phyloP scores from a whole-genome alignment of 2,329 filamentous ascomycete genomes.

The Delphinella strobiligena region DNA sequence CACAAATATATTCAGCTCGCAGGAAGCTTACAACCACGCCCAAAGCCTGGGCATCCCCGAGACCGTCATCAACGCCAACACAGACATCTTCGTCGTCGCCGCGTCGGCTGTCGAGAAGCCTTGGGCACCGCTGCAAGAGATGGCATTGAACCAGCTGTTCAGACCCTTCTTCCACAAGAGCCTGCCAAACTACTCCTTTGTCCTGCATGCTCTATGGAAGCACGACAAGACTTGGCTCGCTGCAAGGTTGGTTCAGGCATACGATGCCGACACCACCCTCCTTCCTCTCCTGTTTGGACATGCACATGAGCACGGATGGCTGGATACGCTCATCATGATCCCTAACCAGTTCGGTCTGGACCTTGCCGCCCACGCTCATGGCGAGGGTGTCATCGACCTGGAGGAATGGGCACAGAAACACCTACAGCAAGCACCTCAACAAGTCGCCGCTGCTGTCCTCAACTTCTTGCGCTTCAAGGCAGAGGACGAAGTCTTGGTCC shows the following conservation, averaged over 20 bases:
- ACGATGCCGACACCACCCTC: slow-evolving; percentile 56
- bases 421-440: slow-evolving; percentile 31
- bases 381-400: slow-evolving; percentile 67
- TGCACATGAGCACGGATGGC: slow-evolving; percentile 70
- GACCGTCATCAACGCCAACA: slow-evolving; percentile 55
- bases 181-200: slow-evolving; percentile 70
- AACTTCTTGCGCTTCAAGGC: slow-evolving; percentile 81
- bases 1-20: slow-evolving; percentile 47
- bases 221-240: slow-evolving; percentile 83
- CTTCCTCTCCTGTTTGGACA: slow-evolving; percentile 65
- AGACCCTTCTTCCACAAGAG: slow-evolving; percentile 72
- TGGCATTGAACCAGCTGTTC: slow-evolving; percentile 66
- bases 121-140: slow-evolving; percentile 62
- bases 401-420: slow-evolving; percentile 68
- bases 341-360: slow-evolving; percentile 80
- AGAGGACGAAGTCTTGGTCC: slow-evolving; percentile 62
- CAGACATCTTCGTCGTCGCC: slow-evolving; percentile 68
- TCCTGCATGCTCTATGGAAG: slow-evolving; percentile 82
- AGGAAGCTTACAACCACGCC: slow-evolving; percentile 42
- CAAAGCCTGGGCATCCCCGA: slow-evolving; percentile 48
- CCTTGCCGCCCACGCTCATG: slow-evolving; percentile 73
- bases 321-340: slow-evolving; percentile 66
- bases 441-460: slow-evolving; percentile 58
- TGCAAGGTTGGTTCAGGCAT: slow-evolving; percentile 63
- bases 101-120: slow-evolving; percentile 66